Conservation (phyloP, 768 basidiomycete species). For the Trametes elegans region DNA sequence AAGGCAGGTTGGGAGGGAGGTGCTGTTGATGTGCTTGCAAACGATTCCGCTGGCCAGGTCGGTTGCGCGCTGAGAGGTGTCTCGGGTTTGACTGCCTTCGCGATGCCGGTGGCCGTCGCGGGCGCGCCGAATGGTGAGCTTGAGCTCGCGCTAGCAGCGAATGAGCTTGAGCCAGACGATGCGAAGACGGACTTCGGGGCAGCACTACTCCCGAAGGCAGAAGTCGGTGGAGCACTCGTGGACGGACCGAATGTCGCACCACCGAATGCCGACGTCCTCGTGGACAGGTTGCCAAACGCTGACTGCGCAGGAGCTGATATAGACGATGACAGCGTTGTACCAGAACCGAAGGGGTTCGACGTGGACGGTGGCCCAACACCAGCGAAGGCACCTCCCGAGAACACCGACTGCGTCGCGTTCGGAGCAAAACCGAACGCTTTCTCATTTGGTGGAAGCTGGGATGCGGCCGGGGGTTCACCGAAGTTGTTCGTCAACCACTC, state of each 20-base stretch:
- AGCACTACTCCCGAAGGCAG: background rate
- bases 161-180: background rate
- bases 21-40: background rate
- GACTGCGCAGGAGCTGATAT: constrained; percentile 21
- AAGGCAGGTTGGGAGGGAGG: background rate
- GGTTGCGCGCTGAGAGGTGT: constrained; percentile 1
- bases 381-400: background rate
- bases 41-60: constrained; percentile 9
- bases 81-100: background rate
- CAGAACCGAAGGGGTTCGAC: constrained; percentile 35
- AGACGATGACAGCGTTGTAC: constrained; percentile 19
- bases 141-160: background rate
- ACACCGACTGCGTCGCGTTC: background rate
- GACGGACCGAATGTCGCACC: constrained; percentile 12
- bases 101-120: background rate
- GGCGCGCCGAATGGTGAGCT: background rate
- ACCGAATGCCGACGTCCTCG: constrained; percentile 4
- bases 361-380: constrained; percentile 25
- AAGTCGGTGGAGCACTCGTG: constrained; percentile 3
- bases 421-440: constrained; percentile 11
- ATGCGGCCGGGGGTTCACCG: constrained; percentile 27
- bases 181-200: constrained; percentile 11
- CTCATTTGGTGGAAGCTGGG: constrained; percentile 11
- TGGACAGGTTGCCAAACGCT: constrained; percentile 15
- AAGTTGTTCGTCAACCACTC: constrained; percentile 35